Evolutionary conservation across 176 grass and related monocot species (phyloP).

Genomic region (Pontederia paniculata): DNA sequence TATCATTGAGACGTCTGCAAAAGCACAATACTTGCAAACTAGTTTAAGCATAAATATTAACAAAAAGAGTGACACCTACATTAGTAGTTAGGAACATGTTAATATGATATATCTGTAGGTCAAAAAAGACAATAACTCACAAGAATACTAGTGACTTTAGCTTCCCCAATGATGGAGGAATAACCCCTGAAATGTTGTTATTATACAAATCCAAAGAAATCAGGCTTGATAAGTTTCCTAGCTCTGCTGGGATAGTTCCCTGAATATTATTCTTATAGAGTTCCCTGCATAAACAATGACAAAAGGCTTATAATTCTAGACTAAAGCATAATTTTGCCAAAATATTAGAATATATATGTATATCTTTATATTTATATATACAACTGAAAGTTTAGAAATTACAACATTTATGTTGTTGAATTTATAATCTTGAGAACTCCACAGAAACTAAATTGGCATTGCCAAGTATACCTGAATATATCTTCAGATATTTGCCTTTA

Average conservation of each 20-base stretch:
- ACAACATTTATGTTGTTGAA: too few relatives aligned
- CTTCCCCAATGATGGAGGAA: slow-evolving; percentile 50
- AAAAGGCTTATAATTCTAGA: not conserved
- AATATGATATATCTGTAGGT: not conserved
- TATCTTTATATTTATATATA: too few relatives aligned
- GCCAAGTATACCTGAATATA: too few relatives aligned
- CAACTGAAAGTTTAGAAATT: too few relatives aligned
- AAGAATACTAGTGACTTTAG: slow-evolving; percentile 60
- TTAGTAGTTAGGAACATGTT: too few relatives aligned
- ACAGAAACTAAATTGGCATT: too few relatives aligned
- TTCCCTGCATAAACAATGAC: slow-evolving; percentile 33
- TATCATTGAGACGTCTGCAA: slow-evolving; percentile 53
- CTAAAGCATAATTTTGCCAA: too few relatives aligned
- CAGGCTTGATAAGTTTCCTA: slow-evolving; percentile 59
- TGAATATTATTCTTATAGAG: slow-evolving; percentile 72
- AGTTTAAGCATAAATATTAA: not conserved
- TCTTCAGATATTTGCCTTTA: too few relatives aligned
- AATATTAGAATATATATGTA: too few relatives aligned
- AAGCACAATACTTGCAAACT: slow-evolving; percentile 2
- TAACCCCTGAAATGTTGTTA: slow-evolving; percentile 62
- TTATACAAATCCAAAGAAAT: slow-evolving; percentile 74
- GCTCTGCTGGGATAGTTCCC: slow-evolving; percentile 45
- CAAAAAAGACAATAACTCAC: slow-evolving; percentile 26
- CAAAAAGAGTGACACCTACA: not conserved
- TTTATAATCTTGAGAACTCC: too few relatives aligned